Evolutionary conservation across 805 yeast genomes (phyloP).

Genomic region (Nakazawaea siamensis): DNA sequence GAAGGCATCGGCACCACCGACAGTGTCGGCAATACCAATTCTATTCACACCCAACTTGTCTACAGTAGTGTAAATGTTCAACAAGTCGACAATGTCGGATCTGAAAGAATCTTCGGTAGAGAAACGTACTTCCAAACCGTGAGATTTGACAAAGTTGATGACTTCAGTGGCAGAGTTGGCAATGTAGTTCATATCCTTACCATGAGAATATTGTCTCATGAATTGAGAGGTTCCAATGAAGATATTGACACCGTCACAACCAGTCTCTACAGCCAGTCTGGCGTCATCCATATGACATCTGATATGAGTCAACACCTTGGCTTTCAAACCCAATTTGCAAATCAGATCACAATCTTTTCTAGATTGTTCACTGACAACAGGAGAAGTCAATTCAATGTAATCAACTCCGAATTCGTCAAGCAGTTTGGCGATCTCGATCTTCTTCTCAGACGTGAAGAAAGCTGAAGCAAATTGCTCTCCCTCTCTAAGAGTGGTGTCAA

Average conservation of each 20-base stretch:
- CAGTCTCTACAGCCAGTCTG: constrained; percentile 51
- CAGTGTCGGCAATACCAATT: constrained; percentile 59
- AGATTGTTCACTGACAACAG: constrained; percentile 52
- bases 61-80: constrained; percentile 52
- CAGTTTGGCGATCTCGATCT: constrained; percentile 52
- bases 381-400: constrained; percentile 52
- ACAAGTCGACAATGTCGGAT: constrained; percentile 51
- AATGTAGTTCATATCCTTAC: constrained; percentile 54
- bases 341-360: constrained; percentile 51
- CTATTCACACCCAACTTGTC: constrained; percentile 55
- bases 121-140: constrained; percentile 52
- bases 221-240: constrained; percentile 54
- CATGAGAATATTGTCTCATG: constrained; percentile 48
- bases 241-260: constrained; percentile 56
- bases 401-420: constrained; percentile 55
- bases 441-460: constrained; percentile 48
- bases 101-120: constrained; percentile 54
- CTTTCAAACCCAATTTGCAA: constrained; percentile 50
- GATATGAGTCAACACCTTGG: constrained; percentile 51
- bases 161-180: constrained; percentile 51
- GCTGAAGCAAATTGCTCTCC: constrained; percentile 60
- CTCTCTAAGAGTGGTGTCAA: constrained; percentile 53
- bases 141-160: constrained; percentile 51
- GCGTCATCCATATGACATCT: constrained; percentile 60
- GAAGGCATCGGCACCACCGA: constrained; percentile 58